Evolutionary conservation across 495 filamentous ascomycete species (phyloP).

Genomic region (Jackrogersella minutella): DNA sequence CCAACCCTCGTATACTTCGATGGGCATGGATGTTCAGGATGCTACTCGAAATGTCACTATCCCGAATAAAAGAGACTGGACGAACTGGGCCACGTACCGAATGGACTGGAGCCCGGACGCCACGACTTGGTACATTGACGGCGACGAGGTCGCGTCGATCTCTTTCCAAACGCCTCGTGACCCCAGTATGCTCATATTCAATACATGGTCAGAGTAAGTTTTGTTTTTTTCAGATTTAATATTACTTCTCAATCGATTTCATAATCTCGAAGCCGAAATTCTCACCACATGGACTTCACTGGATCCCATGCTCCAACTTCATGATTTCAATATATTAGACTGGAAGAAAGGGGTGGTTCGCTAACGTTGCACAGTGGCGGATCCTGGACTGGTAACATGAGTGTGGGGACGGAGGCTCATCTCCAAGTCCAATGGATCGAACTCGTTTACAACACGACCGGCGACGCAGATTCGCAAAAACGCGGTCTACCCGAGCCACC

Average conservation of each 20-base stretch:
- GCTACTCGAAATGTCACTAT: constrained; percentile 58
- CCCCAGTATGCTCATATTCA: constrained; percentile 68
- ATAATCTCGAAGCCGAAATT: not conserved
- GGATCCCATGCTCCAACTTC: too few relatives aligned
- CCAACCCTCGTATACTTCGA: constrained; percentile 63
- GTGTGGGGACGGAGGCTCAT: constrained; percentile 62
- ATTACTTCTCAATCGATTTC: not conserved
- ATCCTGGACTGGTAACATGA: constrained; percentile 77
- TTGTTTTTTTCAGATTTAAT: constrained; percentile 10
- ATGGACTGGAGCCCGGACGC: constrained; percentile 71
- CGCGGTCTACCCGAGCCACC: not conserved
- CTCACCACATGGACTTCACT: too few relatives aligned
- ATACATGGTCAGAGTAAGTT: constrained; percentile 73
- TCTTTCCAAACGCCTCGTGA: constrained; percentile 68
- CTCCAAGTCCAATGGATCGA: constrained; percentile 80
- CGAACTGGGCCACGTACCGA: constrained; percentile 73
- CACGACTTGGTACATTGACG: constrained; percentile 76
- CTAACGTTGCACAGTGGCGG: constrained; percentile 57
- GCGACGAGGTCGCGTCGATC: constrained; percentile 62
- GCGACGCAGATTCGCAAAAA: not conserved
- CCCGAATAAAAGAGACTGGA: constrained; percentile 62
- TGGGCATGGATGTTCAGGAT: constrained; percentile 56
- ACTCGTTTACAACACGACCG: constrained; percentile 69
- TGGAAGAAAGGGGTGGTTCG: not conserved
- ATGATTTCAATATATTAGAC: too few relatives aligned